Conservation (phyloP, 352 stramenopile genomes). For the Elongisporangium prolatum region DNA sequence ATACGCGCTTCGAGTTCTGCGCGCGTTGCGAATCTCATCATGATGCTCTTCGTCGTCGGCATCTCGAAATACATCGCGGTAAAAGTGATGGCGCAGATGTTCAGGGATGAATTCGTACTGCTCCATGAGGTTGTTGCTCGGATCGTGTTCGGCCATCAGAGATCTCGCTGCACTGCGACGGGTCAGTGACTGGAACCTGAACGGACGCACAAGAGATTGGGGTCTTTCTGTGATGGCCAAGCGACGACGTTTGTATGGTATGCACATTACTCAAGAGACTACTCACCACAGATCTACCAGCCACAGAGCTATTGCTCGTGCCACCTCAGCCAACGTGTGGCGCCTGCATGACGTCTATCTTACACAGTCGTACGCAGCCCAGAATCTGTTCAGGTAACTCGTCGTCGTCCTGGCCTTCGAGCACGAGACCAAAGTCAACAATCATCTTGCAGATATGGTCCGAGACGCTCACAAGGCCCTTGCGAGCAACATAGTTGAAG, state of each 20-base stretch:
- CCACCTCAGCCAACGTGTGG: constrained; percentile 23
- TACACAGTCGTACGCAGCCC: constrained; percentile 66
- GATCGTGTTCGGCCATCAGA: neutral
- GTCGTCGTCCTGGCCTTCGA: constrained; percentile 73
- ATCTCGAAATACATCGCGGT: constrained; percentile 6
- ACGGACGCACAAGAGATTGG: neutral
- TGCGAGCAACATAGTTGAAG: constrained; percentile 82
- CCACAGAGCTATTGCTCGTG: neutral
- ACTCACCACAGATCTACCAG: neutral
- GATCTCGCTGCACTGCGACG: neutral
- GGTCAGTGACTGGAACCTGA: neutral
- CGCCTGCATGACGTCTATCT: constrained; percentile 61
- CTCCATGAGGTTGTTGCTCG: constrained; percentile 4
- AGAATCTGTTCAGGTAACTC: constrained; percentile 79
- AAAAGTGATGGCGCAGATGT: constrained; percentile 52
- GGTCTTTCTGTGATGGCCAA: neutral
- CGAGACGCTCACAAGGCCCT: constrained; percentile 64
- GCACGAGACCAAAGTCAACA: constrained; percentile 79
- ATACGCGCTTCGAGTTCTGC: constrained; percentile 45
- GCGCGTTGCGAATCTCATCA: constrained; percentile 25
- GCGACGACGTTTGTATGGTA: neutral
- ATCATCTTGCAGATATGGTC: constrained; percentile 80
- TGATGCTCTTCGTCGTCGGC: constrained; percentile 12
- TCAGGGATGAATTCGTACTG: constrained; percentile 36
- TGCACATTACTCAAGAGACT: neutral